Evolutionary conservation across 805 yeast genomes (phyloP).

Genomic region (Groenewaldozyma salmanticensis): DNA sequence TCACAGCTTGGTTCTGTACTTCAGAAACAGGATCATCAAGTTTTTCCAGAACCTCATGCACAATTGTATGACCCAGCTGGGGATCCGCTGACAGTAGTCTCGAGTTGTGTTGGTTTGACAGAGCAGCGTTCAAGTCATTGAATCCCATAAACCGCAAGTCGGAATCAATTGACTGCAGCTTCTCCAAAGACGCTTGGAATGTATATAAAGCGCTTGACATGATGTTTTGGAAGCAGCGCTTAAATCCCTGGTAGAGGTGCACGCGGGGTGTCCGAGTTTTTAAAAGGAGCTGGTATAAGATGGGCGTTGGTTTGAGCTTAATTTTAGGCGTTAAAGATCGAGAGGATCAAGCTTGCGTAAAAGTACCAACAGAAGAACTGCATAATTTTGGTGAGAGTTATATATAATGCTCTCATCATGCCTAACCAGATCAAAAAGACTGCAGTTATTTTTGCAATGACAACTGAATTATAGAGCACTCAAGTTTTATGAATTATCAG

Average conservation of each 20-base stretch:
- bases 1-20: slow-evolving; percentile 66
- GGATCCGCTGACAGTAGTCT: slow-evolving; percentile 25
- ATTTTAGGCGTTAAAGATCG: too few species aligned
- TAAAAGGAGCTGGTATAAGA: background rate
- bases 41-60: slow-evolving; percentile 33
- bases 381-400: too few species aligned
- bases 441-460: background rate
- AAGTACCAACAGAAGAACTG: background rate
- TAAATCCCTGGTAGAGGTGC: background rate
- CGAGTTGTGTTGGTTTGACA: slow-evolving; percentile 17
- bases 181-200: slow-evolving; percentile 11
- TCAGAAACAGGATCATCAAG: slow-evolving; percentile 58
- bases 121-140: slow-evolving; percentile 49
- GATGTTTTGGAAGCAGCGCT: slow-evolving; percentile 1
- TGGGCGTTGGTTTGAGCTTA: background rate
- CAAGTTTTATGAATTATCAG: background rate
- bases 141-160: slow-evolving; percentile 81
- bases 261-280: background rate
- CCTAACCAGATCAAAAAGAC: too few species aligned
- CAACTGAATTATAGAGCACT: background rate
- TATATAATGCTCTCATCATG: too few species aligned
- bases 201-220: slow-evolving; percentile 1
- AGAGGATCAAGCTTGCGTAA: too few species aligned
- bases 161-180: slow-evolving; percentile 40
- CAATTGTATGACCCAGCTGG: slow-evolving; percentile 22